Evolutionary conservation across 164 flowering plant genomes (phyloP).

Genomic region (Brasenia schreberi): DNA sequence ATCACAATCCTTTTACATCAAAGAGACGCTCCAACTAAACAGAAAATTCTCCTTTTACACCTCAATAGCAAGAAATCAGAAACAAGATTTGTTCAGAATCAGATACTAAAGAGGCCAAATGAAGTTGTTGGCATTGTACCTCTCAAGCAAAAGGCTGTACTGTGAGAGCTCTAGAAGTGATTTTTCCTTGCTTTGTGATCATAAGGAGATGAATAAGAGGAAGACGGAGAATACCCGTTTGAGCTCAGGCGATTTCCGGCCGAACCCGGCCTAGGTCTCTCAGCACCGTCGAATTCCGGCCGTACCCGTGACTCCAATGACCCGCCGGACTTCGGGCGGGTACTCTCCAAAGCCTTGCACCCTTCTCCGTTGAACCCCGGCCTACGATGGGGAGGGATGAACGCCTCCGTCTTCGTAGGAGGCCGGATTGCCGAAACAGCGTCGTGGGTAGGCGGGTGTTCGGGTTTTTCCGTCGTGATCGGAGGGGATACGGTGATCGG

Average conservation of each 20-base stretch:
- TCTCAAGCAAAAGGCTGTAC: not conserved
- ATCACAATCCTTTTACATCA: not conserved
- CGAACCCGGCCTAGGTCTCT: slow-evolving; percentile 33
- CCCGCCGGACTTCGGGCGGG: slow-evolving; percentile 55
- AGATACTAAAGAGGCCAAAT: not conserved
- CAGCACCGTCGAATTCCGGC: slow-evolving; percentile 13
- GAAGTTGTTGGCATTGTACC: not conserved
- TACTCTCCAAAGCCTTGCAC: slow-evolving; percentile 8
- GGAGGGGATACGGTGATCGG: not conserved
- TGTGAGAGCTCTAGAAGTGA: not conserved
- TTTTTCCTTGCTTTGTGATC: not conserved
- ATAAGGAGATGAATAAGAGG: slow-evolving; percentile 8
- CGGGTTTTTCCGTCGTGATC: not conserved
- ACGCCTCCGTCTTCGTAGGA: slow-evolving; percentile 23
- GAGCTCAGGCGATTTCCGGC: slow-evolving; percentile 38
- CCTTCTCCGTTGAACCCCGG: slow-evolving; percentile 46
- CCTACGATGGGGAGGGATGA: slow-evolving; percentile 72
- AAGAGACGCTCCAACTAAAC: not conserved
- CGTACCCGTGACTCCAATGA: slow-evolving; percentile 29
- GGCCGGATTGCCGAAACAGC: slow-evolving; percentile 5
- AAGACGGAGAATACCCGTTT: slow-evolving; percentile 21
- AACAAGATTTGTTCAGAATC: not conserved
- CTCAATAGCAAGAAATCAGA: not conserved
- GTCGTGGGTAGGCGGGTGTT: slow-evolving; percentile 17
- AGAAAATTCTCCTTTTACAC: not conserved